Conservation (phyloP, 2,329 filamentous ascomycete genomes). For the Leptographium flavum region DNA sequence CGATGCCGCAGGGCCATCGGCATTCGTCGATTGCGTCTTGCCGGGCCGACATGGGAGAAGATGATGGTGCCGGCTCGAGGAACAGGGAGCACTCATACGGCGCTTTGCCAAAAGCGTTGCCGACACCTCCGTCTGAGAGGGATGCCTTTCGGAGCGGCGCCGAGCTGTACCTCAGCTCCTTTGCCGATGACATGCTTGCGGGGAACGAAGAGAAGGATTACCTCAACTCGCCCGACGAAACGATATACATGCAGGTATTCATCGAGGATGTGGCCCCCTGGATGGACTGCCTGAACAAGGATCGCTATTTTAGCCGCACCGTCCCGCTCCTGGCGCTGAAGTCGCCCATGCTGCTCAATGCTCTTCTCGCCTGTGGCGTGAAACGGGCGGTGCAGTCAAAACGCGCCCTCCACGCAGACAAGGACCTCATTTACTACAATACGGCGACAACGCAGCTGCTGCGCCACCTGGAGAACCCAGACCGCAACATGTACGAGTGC, state of each 20-base stretch:
- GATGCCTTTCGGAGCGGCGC: background rate
- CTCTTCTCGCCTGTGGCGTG: constrained; percentile 77
- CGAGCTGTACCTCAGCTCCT: background rate
- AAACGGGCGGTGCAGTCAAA: constrained; percentile 65
- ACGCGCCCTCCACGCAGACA: constrained; percentile 54
- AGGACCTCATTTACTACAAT: constrained; percentile 72
- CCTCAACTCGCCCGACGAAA: constrained; percentile 61
- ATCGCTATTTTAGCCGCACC: constrained; percentile 73
- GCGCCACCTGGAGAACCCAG: constrained; percentile 65
- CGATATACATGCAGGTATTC: constrained; percentile 84
- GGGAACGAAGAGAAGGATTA: constrained; percentile 35
- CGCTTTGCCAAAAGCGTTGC: constrained; percentile 16
- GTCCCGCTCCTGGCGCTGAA: constrained; percentile 72
- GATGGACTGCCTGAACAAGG: constrained; percentile 84
- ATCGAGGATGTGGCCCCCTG: constrained; percentile 80
- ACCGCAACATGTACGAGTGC: constrained; percentile 71
- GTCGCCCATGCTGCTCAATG: constrained; percentile 79
- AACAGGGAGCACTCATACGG: background rate
- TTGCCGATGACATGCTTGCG: background rate
- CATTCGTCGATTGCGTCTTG: constrained; percentile 16
- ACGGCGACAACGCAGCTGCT: constrained; percentile 68
- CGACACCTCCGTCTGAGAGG: constrained; percentile 28
- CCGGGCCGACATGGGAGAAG: constrained; percentile 8
- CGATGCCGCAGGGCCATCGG: constrained; percentile 20
- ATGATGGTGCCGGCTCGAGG: constrained; percentile 10